Evolutionary conservation across 805 yeast species (phyloP).

Genomic region (Wickerhamiella shivajii): DNA sequence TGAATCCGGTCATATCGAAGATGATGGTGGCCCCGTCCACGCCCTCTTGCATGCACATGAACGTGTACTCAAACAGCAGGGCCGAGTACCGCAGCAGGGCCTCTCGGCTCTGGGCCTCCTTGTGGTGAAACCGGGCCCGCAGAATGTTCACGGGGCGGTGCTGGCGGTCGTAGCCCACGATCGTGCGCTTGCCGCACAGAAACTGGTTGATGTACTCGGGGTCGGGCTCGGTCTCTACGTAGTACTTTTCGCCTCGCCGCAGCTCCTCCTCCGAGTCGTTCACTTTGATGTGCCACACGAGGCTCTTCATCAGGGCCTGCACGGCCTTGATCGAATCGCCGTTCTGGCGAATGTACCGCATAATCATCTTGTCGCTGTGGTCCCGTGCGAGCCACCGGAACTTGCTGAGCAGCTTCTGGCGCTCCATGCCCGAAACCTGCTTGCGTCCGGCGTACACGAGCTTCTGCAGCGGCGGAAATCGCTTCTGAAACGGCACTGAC

Average conservation of each 20-base stretch:
- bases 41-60: conserved; percentile 59
- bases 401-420: not conserved
- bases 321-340: conserved; percentile 59
- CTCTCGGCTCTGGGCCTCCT: conserved; percentile 49
- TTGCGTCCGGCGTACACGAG: not conserved
- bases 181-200: conserved; percentile 51
- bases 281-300: conserved; percentile 60
- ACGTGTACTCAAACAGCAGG: conserved; percentile 64
- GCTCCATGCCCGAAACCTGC: not conserved
- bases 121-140: conserved; percentile 62
- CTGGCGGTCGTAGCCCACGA: conserved; percentile 57
- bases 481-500: not conserved
- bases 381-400: conserved; percentile 28
- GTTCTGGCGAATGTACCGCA: conserved; percentile 71
- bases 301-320: conserved; percentile 55
- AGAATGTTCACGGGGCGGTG: conserved; percentile 71
- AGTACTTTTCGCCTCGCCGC: conserved; percentile 57
- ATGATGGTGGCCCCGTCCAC: conserved; percentile 69
- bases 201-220: conserved; percentile 37
- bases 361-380: conserved; percentile 60
- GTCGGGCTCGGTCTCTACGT: conserved; percentile 25
- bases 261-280: conserved; percentile 46
- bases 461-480: conserved; percentile 2
- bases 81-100: conserved; percentile 68
- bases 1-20: conserved; percentile 76